phyloP scores from a whole-genome alignment of 371 early-diverging fungal genomes.

The Gilbertella persicaria region DNA sequence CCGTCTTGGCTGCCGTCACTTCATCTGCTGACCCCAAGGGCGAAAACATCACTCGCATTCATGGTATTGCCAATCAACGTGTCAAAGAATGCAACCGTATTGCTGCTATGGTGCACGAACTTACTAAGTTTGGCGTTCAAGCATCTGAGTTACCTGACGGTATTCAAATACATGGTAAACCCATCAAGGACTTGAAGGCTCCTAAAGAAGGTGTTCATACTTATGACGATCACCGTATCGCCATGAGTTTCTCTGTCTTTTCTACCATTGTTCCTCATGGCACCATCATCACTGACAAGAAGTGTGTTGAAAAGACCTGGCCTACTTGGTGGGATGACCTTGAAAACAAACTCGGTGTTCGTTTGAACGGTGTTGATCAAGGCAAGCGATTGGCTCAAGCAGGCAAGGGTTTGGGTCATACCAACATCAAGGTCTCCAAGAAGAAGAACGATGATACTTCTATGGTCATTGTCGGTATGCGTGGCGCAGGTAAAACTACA shows the following conservation, averaged over 20 bases:
- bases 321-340: constrained; percentile 97
- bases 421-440: constrained; percentile 1
- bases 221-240: constrained; percentile 97
- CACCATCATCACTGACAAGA: constrained; percentile 84
- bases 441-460: constrained; percentile 44
- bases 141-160: constrained; percentile 89
- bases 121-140: constrained; percentile 86
- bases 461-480: constrained; percentile 94
- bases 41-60: constrained; percentile 77
- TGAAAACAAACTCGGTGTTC: constrained; percentile 73
- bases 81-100: constrained; percentile 98
- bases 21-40: constrained; percentile 45
- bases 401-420: constrained; percentile 33
- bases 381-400: constrained; percentile 43
- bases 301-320: constrained; percentile 98
- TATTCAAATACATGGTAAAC: constrained; percentile 81
- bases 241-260: constrained; percentile 94
- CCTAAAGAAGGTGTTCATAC: constrained; percentile 80
- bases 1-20: constrained; percentile 90
- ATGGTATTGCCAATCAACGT: constrained; percentile 96
- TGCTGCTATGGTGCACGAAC: constrained; percentile 93
- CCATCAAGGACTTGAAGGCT: constrained; percentile 53
- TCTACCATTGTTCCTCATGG: constrained; percentile 76
- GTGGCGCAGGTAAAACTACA: constrained; percentile 95
- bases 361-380: constrained; percentile 74